phyloP scores from a whole-genome alignment of 2,329 filamentous ascomycete species.

The Penicillium sp. region DNA sequence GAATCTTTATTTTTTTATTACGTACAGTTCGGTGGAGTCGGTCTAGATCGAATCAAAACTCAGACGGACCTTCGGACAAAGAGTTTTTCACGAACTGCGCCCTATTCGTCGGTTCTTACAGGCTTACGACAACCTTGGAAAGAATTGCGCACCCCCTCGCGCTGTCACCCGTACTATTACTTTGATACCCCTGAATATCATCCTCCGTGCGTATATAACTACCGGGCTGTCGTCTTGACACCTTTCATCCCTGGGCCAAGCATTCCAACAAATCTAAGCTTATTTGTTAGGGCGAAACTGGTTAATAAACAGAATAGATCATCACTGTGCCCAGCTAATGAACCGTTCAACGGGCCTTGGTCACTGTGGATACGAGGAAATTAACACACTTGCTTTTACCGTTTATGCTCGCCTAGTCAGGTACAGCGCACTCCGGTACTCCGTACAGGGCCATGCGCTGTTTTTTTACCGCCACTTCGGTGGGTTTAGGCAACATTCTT shows the following conservation, averaged over 20 bases:
- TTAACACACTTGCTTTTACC: not conserved
- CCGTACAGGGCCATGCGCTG: not conserved
- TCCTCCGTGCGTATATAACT: not conserved
- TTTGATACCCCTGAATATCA: constrained; percentile 4
- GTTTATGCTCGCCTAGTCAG: not conserved
- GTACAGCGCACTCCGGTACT: not conserved
- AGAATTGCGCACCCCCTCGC: not conserved
- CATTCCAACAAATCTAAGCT: constrained; percentile 1
- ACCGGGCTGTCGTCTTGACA: not conserved
- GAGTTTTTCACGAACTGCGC: not conserved
- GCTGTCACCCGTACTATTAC: constrained; percentile 1
- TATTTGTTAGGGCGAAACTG: not conserved
- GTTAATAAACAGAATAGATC: constrained; percentile 4
- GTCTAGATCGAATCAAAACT: constrained; percentile 9
- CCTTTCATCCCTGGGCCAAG: not conserved
- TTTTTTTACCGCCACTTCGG: constrained; percentile 2
- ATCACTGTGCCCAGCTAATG: not conserved
- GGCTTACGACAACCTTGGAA: not conserved
- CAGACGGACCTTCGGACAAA: not conserved
- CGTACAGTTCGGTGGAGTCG: not conserved
- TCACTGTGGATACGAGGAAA: constrained; percentile 3
- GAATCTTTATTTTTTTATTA: not conserved
- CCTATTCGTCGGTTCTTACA: not conserved
- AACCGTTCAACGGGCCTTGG: not conserved
- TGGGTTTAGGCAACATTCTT: not conserved